Evolutionary conservation across 2,329 filamentous ascomycete species (phyloP), one percentile per base, ranked within the genome.

Genomic region (Talaromyces sp.): DNA sequence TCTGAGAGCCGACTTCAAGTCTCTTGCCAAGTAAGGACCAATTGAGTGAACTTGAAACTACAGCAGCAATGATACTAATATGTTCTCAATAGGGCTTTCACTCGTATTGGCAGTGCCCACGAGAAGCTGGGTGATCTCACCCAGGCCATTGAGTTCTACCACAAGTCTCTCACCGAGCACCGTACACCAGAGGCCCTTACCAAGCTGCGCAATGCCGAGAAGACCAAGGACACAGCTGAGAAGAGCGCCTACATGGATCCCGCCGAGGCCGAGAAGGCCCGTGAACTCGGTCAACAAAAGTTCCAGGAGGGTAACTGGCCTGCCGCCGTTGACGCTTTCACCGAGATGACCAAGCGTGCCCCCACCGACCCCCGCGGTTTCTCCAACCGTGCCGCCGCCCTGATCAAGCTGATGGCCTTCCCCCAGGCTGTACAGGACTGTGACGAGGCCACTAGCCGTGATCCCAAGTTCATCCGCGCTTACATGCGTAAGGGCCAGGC

Each of bases 271-370:
- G 94, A 99, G 69, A 90, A 96, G 80, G 92, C 94, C 13, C 91
- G 94, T 63, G 90, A 96, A 73, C 86, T 95, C 54, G 94, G 94
- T 40, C 97, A 97, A 77, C 85, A 90, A 75, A 96, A 95, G 77
- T 99, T 99, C 84, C 97, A 97, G 82, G 91, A 91, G 66, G 87
- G 84, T 29, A 92, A 99, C 76, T 97, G 92, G 89, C 93, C 94
- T 10, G 94, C 85, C 48, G 94, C 94, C 9, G 92, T 99, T 24
- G 91, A 91, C 40, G 91, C 93, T 1, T 99, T 99, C 80, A 85
- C 82, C 1, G 94, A 99, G 79, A 97, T 97, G 92, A 89, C 89
- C 75, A 97, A 97, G 83, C 91, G 94, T 53, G 88, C 91, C 0
- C 94, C 95, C 5, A 83, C 95, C 0, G 94, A 99, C 70, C 88